phyloP scores from a whole-genome alignment of 1,139 yeast species.

The Geotrichum phurueaensis region DNA sequence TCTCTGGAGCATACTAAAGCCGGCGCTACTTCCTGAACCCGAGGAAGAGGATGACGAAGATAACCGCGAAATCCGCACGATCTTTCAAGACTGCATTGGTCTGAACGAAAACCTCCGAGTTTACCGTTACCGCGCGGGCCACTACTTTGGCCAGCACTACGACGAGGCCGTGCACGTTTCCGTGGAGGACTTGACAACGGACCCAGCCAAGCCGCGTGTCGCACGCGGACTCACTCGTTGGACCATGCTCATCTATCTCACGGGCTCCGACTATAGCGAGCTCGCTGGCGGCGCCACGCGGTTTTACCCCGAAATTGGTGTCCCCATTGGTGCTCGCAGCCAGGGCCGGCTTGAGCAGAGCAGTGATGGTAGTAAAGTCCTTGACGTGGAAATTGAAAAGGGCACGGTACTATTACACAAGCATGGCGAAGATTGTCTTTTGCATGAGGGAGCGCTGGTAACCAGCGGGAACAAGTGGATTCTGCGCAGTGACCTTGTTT shows the following conservation, averaged over 20 bases:
- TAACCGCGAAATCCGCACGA: constrained; percentile 22
- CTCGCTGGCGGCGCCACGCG: constrained; percentile 60
- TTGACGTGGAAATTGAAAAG: constrained; percentile 44
- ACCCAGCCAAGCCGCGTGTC: constrained; percentile 2
- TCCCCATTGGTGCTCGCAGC: constrained; percentile 3
- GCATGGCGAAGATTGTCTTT: constrained; percentile 60
- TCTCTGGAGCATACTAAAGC: constrained; percentile 44
- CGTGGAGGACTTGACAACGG: constrained; percentile 6
- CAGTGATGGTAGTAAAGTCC: constrained; percentile 16
- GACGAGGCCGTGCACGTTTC: constrained; percentile 50
- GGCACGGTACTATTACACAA: constrained; percentile 61
- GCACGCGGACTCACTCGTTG: constrained; percentile 45
- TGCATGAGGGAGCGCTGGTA: constrained; percentile 56
- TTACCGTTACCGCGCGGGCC: constrained; percentile 53
- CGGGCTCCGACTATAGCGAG: constrained; percentile 48
- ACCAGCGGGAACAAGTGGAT: constrained; percentile 58
- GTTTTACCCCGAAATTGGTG: constrained; percentile 40
- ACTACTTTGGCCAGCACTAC: constrained; percentile 58
- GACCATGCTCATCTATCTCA: constrained; percentile 56
- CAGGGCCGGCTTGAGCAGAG: background rate
- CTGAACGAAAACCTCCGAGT: constrained; percentile 54
- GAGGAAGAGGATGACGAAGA: constrained; percentile 6
- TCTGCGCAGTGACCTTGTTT: constrained; percentile 55
- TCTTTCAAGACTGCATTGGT: constrained; percentile 43
- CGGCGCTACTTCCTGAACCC: constrained; percentile 10